Evolutionary conservation across 331 rosid species (phyloP), one percentile per base, ranked within the genome.

Genomic region (Phaseolus coccineus): DNA sequence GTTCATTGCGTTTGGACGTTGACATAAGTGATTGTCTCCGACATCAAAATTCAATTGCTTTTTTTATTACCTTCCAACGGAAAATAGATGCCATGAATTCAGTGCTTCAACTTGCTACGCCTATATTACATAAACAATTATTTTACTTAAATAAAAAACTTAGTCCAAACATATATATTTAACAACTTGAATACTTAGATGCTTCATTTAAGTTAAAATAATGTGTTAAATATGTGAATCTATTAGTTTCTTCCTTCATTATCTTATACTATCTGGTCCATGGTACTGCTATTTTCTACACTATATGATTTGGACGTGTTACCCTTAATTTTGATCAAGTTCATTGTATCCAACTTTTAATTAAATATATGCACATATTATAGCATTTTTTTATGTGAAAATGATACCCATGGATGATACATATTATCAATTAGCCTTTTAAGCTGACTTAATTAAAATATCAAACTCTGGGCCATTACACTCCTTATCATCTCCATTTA

Each of bases 291-390:
- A 58, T 61, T 69, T 76, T 82, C 58, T 76, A 76, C 40, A 10
- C 73, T 19, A 31, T 30, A 74, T 75, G 84, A 75, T 56, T 63
- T 16, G 52, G 82, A 85, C 84, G 33, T 39, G 71, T 30, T 62
- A 46, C 71, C 71, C 69, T 62, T 51, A 4, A 28, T 15, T 62
- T 2, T 58, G 77, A 75, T 65, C 77, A 76, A 76, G 70, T 85
- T 82, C 86, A 76, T 71, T 85, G 89, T 16, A 82, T 79, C 76
- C 80, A 53, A 46, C 52, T 48, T 78, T 19, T 8, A 1, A 24
- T 66, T 33, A 77, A 57, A 63, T 33, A 57, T 42, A 50, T 42
- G 4, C 46, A 67, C 3, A 22, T 3, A 67, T 22, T 11, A 31
- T 62, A 62, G 1, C 68, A 15, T 31, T 61, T 30, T 57, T 14